phyloP scores from a whole-genome alignment of 768 basidiomycete species.

The Boletus subparvulus region DNA sequence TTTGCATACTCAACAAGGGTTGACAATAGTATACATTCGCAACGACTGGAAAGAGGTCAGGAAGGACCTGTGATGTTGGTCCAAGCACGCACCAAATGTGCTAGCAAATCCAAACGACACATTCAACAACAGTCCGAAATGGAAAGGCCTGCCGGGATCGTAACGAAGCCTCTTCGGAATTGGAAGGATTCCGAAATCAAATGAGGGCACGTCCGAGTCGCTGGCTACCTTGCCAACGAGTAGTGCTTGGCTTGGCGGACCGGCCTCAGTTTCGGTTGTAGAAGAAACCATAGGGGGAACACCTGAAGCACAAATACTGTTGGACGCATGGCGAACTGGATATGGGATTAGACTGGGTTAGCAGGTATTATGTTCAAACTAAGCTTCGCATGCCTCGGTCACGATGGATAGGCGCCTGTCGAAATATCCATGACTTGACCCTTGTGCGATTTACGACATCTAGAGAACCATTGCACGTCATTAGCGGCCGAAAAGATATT shows the following conservation, averaged over 20 bases:
- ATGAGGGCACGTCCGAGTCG: slow-evolving; percentile 13
- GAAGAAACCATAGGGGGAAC: slow-evolving; percentile 17
- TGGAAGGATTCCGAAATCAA: slow-evolving; percentile 63
- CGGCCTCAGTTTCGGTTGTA: neutral
- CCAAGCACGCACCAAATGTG: slow-evolving; percentile 38
- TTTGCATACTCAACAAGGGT: slow-evolving; percentile 64
- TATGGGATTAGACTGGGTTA: neutral
- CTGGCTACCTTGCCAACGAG: neutral
- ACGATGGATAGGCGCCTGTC: too few species aligned
- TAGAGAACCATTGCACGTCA: too few species aligned
- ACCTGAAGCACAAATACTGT: slow-evolving; percentile 13
- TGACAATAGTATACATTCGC: slow-evolving; percentile 83
- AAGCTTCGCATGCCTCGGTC: too few species aligned
- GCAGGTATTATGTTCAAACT: too few species aligned
- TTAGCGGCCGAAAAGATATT: neutral
- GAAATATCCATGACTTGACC: too few species aligned
- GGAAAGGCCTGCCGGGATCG: slow-evolving; percentile 47
- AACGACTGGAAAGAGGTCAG: slow-evolving; percentile 41
- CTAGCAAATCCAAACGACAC: slow-evolving; percentile 63
- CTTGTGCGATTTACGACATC: too few species aligned
- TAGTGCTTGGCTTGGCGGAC: neutral
- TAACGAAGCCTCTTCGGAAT: slow-evolving; percentile 59
- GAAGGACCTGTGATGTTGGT: too few species aligned
- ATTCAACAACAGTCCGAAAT: slow-evolving; percentile 55
- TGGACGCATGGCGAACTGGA: neutral